These are phyloP conservation scores for Funneliformis geosporum DNA, from an alignment of 192 early-diverging fungal species.

Conservation along the genomic window DNA sequence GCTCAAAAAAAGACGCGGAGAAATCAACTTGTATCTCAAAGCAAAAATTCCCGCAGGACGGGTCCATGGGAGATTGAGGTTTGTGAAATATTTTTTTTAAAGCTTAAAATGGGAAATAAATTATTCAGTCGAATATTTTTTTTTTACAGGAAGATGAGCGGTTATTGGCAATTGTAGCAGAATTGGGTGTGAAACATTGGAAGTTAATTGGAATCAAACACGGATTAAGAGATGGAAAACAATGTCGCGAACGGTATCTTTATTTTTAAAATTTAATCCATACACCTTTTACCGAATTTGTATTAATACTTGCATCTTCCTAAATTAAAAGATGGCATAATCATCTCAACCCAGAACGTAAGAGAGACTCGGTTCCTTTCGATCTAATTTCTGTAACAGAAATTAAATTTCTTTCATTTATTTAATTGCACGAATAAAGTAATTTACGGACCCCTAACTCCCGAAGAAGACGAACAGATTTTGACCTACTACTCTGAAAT, in stretches of 20 bases:
- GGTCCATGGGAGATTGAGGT: neutral
- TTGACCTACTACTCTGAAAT: conserved; percentile 7
- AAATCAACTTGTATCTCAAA: neutral
- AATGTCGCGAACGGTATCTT: conserved; percentile 35
- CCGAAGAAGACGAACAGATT: conserved; percentile 22
- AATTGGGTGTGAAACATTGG: conserved; percentile 24
- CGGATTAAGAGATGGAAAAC: conserved; percentile 29
- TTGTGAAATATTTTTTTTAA: too few relatives aligned
- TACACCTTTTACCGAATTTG: neutral
- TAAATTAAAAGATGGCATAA: conserved; percentile 14
- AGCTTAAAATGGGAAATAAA: too few relatives aligned
- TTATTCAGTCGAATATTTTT: neutral
- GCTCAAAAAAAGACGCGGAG: neutral
- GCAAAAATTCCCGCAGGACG: neutral
- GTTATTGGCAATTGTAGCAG: conserved; percentile 2
- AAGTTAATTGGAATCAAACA: conserved; percentile 26
- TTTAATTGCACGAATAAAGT: neutral
- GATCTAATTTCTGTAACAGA: neutral
- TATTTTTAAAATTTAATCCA: neutral
- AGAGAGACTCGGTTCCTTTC: conserved; percentile 2
- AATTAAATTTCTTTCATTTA: neutral
- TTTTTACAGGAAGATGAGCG: conserved; percentile 28
- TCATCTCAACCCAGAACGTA: conserved; percentile 18
- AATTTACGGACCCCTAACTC: conserved; percentile 12
- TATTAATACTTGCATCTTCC: neutral